Base-by-base conservation (phyloP, 208 protist species). In the Phytomonas sp. region DNA sequence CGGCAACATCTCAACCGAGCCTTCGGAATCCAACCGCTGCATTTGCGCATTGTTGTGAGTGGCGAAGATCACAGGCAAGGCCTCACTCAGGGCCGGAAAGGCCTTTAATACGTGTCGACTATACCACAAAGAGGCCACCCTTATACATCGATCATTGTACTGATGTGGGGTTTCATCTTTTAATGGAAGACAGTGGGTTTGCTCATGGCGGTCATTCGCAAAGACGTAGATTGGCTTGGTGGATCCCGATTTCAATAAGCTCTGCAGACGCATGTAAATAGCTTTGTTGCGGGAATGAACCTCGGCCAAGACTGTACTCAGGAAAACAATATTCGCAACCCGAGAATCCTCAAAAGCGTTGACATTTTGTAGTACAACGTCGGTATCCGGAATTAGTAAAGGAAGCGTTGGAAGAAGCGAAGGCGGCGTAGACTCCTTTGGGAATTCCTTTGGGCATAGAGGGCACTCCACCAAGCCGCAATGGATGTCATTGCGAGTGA, bases 321-420 rank as follows among this genome's bases (percentile, higher is more conserved):
- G 79, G 37, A 98, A 78, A 23, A 98, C 79, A 60, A 96, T 86
- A 74, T 98, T 94, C 62, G 82, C 81, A 32, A 96, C 77, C 0
- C 79, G 76, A 1, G 76, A 40, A 64, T 93, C 81, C 74, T 97
- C 91, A 4, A 98, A 75, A 23, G 86, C 82, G 73, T 95, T 95
- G 77, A 98, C 95, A 75, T 98, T 95, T 73, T 97, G 92, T 60
- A 97, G 77, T n/a, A 97, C 77, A 63, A 97, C 87, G 73, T 96
- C 95, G 4, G 92, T 91, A 76, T 98, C 94, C 0, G 90, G 89
- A 33, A 97, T 87, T 14, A 96, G 67, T 29, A 95, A 75, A 2
- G 67, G 49, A 11, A 16, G 26, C 26, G 72, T 79, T 6, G 75
- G 75, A 16, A 70, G 23, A 7, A 95, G 29, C 16, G 70, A 80